These are phyloP conservation scores for Anthracocystis panici-leucophaei DNA, from an alignment of 1,284 basidiomycete species.

Conservation along the genomic window DNA sequence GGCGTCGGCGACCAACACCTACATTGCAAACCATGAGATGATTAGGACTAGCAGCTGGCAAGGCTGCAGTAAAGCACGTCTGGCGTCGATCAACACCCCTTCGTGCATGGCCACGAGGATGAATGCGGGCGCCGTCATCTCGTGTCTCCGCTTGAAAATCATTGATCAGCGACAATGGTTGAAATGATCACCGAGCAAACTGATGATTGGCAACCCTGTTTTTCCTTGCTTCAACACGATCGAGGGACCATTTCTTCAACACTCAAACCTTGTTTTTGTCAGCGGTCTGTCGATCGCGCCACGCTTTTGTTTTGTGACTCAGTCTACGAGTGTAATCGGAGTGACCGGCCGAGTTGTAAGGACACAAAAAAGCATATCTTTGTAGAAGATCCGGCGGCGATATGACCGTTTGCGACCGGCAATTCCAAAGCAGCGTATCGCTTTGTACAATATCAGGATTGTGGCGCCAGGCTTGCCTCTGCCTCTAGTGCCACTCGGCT, in stretches of 20 bases:
- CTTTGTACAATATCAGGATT: too few relatives aligned
- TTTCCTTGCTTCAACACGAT: neutral
- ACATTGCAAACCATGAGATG: slow-evolving; percentile 5
- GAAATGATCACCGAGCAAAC: slow-evolving; percentile 1
- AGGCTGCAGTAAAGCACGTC: too few relatives aligned
- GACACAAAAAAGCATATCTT: too few relatives aligned
- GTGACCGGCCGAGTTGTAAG: too few relatives aligned
- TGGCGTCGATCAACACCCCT: neutral
- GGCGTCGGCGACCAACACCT: slow-evolving; percentile 30
- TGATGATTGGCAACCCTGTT: neutral
- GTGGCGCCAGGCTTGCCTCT: too few relatives aligned
- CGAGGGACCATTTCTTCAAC: neutral
- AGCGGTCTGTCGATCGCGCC: slow-evolving; percentile 1
- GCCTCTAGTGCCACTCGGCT: too few relatives aligned
- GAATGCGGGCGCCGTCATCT: neutral
- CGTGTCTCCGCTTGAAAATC: neutral
- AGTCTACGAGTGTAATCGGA: too few relatives aligned
- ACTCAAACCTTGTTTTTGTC: slow-evolving; percentile 3
- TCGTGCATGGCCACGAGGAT: neutral
- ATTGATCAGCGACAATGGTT: neutral
- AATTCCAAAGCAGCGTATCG: too few relatives aligned
- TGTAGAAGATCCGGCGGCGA: too few relatives aligned
- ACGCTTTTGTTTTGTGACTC: too few relatives aligned
- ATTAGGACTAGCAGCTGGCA: neutral
- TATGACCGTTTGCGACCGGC: too few relatives aligned